Evolutionary conservation across 257 asterid genomes (phyloP), one percentile per base, ranked within the genome.

Genomic region (Misopates orontium): DNA sequence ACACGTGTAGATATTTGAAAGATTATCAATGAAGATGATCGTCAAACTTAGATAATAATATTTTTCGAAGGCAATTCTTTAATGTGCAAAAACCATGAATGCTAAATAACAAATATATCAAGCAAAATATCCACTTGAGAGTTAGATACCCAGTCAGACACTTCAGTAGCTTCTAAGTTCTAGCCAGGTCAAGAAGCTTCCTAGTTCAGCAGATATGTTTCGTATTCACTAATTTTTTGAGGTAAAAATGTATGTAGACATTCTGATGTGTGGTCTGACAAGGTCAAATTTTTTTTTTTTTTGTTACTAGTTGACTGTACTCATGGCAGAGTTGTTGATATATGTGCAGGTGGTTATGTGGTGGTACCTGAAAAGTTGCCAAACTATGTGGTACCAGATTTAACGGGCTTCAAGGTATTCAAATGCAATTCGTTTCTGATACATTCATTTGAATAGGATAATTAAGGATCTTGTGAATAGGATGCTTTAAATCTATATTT

Each of bases 331-430:
- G 3, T 3, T 28, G 36, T 8, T 19, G 54, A 5, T 5, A 1
- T 62, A 47, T 56, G 47, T 68, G 77, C 84, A 89, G 96, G 96
- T 74, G 92, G 95, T 59, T 89, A 84, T 67, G 91, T 85, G 21
- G 79, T 90, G 20, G 75, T 84, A 78, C 92, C 77, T 59, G 96
- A 90, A 75, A 87, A 78, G 78, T 82, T 90, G 78, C 96, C 96
- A 1, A 80, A 87, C 80, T 87, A 90, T 56, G 86, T 90, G 19
- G 95, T 90, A 58, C 97, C 96, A 12, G 95, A 87, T 81, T 74
- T 90, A 76, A 76, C 92, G 2, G 82, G 75, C 66, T 90, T 90
- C 86, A 87, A 87, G 96, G 97, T 90, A 79, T 5, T 20, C 13
- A 42, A 40, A 48, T 28, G 50, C 58, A 25, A 17, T 55, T 21